These are phyloP conservation scores for Xerocomus minutiporus DNA, from an alignment of 1,284 basidiomycete genomes.

Conservation along the genomic window DNA sequence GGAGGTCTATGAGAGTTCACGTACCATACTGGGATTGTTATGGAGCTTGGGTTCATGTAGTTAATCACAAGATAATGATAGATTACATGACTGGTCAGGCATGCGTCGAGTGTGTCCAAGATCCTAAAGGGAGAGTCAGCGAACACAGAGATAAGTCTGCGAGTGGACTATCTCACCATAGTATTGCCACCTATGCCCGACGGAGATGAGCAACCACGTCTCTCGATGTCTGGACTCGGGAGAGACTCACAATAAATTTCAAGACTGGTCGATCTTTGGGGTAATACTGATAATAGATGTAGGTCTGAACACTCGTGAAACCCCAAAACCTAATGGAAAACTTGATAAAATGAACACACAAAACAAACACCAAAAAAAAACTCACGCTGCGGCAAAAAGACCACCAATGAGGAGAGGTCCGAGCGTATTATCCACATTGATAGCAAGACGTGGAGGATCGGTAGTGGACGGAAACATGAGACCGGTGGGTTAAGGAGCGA, in stretches of 20 bases:
- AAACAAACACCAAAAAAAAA: neutral
- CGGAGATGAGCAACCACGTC: neutral
- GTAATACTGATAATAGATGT: conserved; percentile 44
- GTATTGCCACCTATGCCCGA: conserved; percentile 6
- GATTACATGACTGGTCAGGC: conserved; percentile 45
- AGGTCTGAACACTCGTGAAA: conserved; percentile 51
- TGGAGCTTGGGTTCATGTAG: conserved; percentile 40
- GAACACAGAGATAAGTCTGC: neutral
- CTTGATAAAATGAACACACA: neutral
- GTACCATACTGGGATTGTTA: conserved; percentile 44
- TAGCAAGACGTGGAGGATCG: neutral
- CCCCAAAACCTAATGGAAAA: conserved; percentile 46
- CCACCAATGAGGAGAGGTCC: conserved; percentile 50
- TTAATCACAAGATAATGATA: conserved; percentile 52
- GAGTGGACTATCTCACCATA: conserved; percentile 19
- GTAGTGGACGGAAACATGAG: conserved; percentile 3
- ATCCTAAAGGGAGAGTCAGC: neutral
- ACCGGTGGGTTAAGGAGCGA: neutral
- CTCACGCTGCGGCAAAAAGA: conserved; percentile 43
- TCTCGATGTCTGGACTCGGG: neutral
- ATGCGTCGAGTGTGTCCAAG: conserved; percentile 31
- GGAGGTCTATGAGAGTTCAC: conserved; percentile 12
- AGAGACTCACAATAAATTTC: conserved; percentile 38
- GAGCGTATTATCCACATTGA: conserved; percentile 36
- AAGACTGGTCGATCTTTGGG: conserved; percentile 37